Evolutionary conservation across 2,329 filamentous ascomycete species (phyloP).

Genomic region (Botrytis cinerea): DNA sequence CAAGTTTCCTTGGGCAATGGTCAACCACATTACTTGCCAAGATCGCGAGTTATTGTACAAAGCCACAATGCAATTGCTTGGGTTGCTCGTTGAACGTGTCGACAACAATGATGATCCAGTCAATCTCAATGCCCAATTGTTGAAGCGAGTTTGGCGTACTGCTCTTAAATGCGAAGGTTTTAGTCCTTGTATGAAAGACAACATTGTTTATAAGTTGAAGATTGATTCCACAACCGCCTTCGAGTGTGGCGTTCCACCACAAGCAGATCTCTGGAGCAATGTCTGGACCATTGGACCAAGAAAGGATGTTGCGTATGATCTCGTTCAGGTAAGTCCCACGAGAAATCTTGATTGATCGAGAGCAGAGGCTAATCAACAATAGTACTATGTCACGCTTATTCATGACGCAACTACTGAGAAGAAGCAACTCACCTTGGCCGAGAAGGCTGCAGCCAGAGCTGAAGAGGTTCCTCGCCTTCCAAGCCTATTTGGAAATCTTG

Average conservation of each 20-base stretch:
- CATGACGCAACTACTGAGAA: constrained; percentile 53
- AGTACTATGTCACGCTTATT: constrained; percentile 61
- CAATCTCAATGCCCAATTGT: constrained; percentile 55
- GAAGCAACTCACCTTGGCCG: constrained; percentile 46
- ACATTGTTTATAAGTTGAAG: constrained; percentile 50
- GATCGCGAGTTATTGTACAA: constrained; percentile 57
- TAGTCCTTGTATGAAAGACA: constrained; percentile 61
- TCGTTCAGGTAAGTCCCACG: constrained; percentile 53
- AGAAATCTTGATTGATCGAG: background rate
- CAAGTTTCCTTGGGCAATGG: constrained; percentile 60
- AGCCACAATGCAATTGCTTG: constrained; percentile 52
- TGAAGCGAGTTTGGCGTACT: constrained; percentile 54
- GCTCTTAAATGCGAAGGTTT: constrained; percentile 62
- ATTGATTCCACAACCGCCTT: constrained; percentile 43
- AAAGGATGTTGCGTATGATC: constrained; percentile 51
- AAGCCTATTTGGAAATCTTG: constrained; percentile 45
- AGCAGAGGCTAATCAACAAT: constrained; percentile 22
- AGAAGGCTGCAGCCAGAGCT: constrained; percentile 42
- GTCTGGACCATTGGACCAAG: constrained; percentile 55
- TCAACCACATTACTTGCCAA: constrained; percentile 57
- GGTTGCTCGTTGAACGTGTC: constrained; percentile 49
- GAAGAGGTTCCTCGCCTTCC: constrained; percentile 14
- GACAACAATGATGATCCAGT: constrained; percentile 45
- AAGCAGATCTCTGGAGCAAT: constrained; percentile 53
- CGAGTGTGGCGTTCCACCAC: constrained; percentile 51